Evolutionary conservation across 2,329 filamentous ascomycete species (phyloP).

Genomic region (Cladobotryum mycophilum): DNA sequence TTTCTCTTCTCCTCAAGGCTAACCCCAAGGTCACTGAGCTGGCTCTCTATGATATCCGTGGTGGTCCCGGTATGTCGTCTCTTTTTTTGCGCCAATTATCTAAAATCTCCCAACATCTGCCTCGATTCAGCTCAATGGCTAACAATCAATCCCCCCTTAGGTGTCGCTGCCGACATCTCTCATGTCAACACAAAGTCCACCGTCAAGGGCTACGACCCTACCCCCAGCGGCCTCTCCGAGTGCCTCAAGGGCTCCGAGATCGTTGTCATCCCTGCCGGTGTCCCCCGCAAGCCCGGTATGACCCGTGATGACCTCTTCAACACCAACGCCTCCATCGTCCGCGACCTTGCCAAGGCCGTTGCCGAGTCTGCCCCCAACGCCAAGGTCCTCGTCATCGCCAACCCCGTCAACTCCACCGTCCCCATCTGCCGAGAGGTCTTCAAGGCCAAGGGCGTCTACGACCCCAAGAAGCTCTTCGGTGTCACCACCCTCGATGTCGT

Average conservation of each 20-base stretch:
- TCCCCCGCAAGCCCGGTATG: constrained; percentile 99
- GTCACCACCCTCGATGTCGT: constrained; percentile 99
- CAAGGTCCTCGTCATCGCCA: constrained; percentile 95
- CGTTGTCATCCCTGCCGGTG: constrained; percentile 95
- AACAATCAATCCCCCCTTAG: constrained; percentile 39
- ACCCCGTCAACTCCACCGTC: constrained; percentile 99
- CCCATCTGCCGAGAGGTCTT: constrained; percentile 96
- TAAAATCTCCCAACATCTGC: neutral
- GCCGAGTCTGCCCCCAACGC: constrained; percentile 85
- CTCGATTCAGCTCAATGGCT: constrained; percentile 6
- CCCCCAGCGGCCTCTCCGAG: constrained; percentile 64
- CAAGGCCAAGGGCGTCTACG: constrained; percentile 93
- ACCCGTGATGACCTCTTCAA: constrained; percentile 99
- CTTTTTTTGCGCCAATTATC: constrained; percentile 11
- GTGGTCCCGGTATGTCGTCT: constrained; percentile 70
- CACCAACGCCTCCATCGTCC: constrained; percentile 99
- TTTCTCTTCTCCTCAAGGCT: constrained; percentile 97
- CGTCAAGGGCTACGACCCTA: constrained; percentile 84
- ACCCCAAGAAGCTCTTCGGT: constrained; percentile 98
- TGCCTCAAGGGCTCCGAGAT: constrained; percentile 85
- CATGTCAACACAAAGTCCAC: constrained; percentile 99
- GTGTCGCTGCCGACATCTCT: constrained; percentile 95
- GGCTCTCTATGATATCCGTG: constrained; percentile 95
- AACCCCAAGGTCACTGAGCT: constrained; percentile 93
- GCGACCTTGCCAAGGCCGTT: constrained; percentile 91